Evolutionary conservation across 2,329 filamentous ascomycete genomes (phyloP).

Genomic region (Ceratocystis eucalypticola): DNA sequence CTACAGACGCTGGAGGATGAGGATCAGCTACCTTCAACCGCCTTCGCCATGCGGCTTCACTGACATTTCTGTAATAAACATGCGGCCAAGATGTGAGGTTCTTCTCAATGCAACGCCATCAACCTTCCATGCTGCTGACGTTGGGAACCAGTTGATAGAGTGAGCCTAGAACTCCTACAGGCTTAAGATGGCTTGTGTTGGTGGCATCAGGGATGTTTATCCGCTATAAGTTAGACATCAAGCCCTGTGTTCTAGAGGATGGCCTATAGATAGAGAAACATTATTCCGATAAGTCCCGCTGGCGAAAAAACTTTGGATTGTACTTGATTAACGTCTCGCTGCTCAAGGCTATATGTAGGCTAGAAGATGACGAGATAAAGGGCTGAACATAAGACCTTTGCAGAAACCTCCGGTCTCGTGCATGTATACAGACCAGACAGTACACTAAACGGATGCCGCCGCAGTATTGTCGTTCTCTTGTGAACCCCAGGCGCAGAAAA

Average conservation of each 20-base stretch:
- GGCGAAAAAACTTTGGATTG: background rate
- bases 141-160: background rate
- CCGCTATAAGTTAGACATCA: background rate
- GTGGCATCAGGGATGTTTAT: too few relatives aligned
- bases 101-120: slow-evolving; percentile 1
- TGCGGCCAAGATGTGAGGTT: background rate
- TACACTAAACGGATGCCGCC: too few relatives aligned
- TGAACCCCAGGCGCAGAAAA: slow-evolving; percentile 10
- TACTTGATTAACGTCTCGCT: too few relatives aligned
- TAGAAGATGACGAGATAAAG: too few relatives aligned
- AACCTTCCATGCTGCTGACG: background rate
- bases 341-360: too few relatives aligned
- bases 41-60: background rate
- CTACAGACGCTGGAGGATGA: background rate
- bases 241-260: background rate
- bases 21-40: background rate
- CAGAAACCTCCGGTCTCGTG: too few relatives aligned
- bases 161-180: background rate
- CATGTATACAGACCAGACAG: too few relatives aligned
- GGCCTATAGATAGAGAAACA: background rate
- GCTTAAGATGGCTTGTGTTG: background rate
- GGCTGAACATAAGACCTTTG: too few relatives aligned
- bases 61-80: background rate
- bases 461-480: too few relatives aligned
- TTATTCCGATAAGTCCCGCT: background rate